Evolutionary conservation across 805 yeast genomes (phyloP).

Genomic region (Yarrowia deformans): DNA sequence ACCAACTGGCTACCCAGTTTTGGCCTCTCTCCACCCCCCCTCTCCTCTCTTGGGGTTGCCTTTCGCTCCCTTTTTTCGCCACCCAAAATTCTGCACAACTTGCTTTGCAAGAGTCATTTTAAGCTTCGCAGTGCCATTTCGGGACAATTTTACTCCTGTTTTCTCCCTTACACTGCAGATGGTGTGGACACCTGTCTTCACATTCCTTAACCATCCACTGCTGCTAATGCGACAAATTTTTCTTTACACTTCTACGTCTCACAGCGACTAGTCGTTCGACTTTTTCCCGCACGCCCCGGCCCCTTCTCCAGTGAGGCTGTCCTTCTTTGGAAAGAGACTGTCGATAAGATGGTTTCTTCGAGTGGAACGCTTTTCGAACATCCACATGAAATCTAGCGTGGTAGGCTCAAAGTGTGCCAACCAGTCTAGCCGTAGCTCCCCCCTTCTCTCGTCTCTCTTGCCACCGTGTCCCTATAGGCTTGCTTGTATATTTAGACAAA

Average conservation of each 20-base stretch:
- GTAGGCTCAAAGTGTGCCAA: background rate
- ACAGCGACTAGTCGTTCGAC: slow-evolving; percentile 3
- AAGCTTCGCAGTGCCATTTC: slow-evolving; percentile 20
- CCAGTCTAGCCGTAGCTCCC: slow-evolving; percentile 27
- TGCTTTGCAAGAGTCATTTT: slow-evolving; percentile 32
- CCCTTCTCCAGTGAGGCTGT: background rate
- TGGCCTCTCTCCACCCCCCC: background rate
- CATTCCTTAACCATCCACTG: slow-evolving; percentile 32
- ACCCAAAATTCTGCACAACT: slow-evolving; percentile 13
- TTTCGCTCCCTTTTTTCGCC: slow-evolving; percentile 31
- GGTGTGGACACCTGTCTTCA: slow-evolving; percentile 30
- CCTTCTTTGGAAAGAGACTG: background rate
- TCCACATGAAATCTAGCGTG: background rate
- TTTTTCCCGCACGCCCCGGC: background rate
- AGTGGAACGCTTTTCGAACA: background rate
- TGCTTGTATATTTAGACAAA: slow-evolving; percentile 37
- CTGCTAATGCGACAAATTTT: slow-evolving; percentile 33
- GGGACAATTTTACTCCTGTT: slow-evolving; percentile 29
- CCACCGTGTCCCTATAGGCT: slow-evolving; percentile 37
- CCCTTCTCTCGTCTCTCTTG: slow-evolving; percentile 32
- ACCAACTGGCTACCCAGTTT: background rate
- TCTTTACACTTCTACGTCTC: slow-evolving; percentile 30
- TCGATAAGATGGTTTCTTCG: background rate
- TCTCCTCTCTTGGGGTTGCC: slow-evolving; percentile 3
- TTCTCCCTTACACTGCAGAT: slow-evolving; percentile 21